Conservation (phyloP, 2,329 filamentous ascomycete genomes). For the Fusarium dlaminii region DNA sequence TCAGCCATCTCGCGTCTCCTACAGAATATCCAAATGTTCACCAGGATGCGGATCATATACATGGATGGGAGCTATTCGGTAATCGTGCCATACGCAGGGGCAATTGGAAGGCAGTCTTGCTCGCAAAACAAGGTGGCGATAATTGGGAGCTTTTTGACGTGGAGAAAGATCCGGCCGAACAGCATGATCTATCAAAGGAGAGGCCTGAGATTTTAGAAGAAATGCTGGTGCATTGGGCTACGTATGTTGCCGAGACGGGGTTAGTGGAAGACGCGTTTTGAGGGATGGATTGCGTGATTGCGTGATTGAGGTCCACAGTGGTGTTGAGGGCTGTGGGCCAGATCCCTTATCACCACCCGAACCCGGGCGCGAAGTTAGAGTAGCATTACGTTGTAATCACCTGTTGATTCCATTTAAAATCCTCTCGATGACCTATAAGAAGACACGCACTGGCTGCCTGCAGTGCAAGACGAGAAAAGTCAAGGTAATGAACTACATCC, state of each 20-base stretch:
- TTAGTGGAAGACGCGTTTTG: conserved; percentile 2
- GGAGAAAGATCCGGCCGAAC: conserved; percentile 1
- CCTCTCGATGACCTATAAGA: not conserved
- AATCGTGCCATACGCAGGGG: conserved; percentile 62
- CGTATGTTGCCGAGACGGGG: conserved; percentile 2
- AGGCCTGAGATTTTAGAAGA: conserved; percentile 10
- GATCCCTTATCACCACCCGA: not conserved
- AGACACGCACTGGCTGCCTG: not conserved
- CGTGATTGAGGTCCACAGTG: conserved; percentile 1
- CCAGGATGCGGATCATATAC: conserved; percentile 54
- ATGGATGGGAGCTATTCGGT: conserved; percentile 67
- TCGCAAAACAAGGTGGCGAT: not conserved
- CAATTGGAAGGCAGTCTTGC: conserved; percentile 62
- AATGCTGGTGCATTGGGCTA: conserved; percentile 1
- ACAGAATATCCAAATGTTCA: conserved; percentile 13
- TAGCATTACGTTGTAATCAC: not conserved
- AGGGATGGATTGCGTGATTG: not conserved
- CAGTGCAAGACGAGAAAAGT: conserved; percentile 1
- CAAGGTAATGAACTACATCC: not conserved
- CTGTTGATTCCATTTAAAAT: not conserved
- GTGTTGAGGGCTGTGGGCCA: not conserved
- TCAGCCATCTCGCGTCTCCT: not conserved
- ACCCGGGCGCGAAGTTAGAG: not conserved
- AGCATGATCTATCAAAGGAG: not conserved
- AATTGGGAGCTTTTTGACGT: conserved; percentile 23